phyloP scores from a whole-genome alignment of 768 basidiomycete genomes.

The Pleurotus tuoliensis region DNA sequence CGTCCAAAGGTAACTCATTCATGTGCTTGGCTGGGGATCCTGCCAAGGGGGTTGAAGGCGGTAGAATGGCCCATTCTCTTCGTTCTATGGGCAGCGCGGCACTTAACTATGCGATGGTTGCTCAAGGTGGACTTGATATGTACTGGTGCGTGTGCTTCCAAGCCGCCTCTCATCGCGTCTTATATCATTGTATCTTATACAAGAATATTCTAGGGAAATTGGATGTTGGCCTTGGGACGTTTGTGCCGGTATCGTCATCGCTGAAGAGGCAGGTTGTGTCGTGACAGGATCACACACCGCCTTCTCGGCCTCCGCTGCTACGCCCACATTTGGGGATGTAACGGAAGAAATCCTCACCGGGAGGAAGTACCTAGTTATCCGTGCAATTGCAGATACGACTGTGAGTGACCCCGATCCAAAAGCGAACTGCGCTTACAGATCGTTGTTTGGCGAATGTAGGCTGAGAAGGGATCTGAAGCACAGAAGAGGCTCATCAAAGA shows the following conservation, averaged over 20 bases:
- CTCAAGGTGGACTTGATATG: conserved; percentile 83
- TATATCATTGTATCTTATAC: neutral
- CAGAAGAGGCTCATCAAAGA: conserved; percentile 81
- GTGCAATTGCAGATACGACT: conserved; percentile 59
- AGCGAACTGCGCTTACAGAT: too few relatives aligned
- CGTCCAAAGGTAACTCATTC: conserved; percentile 64
- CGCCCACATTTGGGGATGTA: conserved; percentile 51
- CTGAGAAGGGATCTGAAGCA: conserved; percentile 62
- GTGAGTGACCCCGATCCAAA: conserved; percentile 27
- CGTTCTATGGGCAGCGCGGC: conserved; percentile 84
- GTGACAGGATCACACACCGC: conserved; percentile 65
- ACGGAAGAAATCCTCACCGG: conserved; percentile 70
- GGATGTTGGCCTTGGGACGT: conserved; percentile 87
- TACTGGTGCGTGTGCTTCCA: conserved; percentile 62
- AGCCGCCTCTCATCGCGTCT: conserved; percentile 3
- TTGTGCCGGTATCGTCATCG: conserved; percentile 88
- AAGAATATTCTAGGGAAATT: conserved; percentile 56
- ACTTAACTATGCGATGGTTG: conserved; percentile 78
- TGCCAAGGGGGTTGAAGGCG: conserved; percentile 56
- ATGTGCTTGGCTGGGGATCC: conserved; percentile 72
- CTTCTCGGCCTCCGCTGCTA: conserved; percentile 32
- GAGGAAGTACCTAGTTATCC: conserved; percentile 76
- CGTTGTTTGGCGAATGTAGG: conserved; percentile 18
- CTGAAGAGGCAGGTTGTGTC: conserved; percentile 82
- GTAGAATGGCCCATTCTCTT: conserved; percentile 82